Evolutionary conservation across 1,139 yeast species (phyloP).

Genomic region (Kodamaea sp.): DNA sequence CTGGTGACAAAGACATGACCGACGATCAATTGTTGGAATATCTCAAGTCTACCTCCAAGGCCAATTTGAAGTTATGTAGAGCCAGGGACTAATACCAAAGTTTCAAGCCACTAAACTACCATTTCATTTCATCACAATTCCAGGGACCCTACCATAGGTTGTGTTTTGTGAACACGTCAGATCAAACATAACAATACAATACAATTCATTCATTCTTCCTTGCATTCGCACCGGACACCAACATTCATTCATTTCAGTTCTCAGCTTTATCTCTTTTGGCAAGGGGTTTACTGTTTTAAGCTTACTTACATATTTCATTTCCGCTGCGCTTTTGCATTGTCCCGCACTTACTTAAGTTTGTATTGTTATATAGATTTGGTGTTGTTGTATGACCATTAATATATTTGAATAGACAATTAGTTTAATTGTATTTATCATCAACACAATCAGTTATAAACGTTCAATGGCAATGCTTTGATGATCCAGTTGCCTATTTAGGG

Average conservation of each 20-base stretch:
- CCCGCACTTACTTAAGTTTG: not conserved
- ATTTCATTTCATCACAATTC: not conserved
- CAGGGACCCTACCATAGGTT: too few relatives aligned
- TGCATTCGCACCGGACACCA: too few relatives aligned
- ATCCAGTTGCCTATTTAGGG: too few relatives aligned
- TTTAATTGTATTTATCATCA: too few relatives aligned
- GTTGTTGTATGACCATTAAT: too few relatives aligned
- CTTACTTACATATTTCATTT: not conserved
- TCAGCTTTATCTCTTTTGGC: not conserved
- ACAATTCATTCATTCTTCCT: too few relatives aligned
- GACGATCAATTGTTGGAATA: constrained; percentile 24
- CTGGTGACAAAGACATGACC: constrained; percentile 16
- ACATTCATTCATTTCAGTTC: not conserved
- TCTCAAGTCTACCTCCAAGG: constrained; percentile 28
- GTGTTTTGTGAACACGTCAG: too few relatives aligned
- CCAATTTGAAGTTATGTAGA: constrained; percentile 29
- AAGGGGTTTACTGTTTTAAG: not conserved
- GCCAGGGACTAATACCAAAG: constrained; percentile 14
- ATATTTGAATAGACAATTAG: too few relatives aligned
- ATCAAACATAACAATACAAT: too few relatives aligned
- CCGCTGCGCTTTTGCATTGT: not conserved
- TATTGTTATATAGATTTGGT: not conserved
- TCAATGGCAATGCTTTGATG: too few relatives aligned
- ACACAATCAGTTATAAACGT: too few relatives aligned
- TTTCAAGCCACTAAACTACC: not conserved